Conservation (phyloP, 2,329 filamentous ascomycete species). For the Rhynchosporium secalis region DNA sequence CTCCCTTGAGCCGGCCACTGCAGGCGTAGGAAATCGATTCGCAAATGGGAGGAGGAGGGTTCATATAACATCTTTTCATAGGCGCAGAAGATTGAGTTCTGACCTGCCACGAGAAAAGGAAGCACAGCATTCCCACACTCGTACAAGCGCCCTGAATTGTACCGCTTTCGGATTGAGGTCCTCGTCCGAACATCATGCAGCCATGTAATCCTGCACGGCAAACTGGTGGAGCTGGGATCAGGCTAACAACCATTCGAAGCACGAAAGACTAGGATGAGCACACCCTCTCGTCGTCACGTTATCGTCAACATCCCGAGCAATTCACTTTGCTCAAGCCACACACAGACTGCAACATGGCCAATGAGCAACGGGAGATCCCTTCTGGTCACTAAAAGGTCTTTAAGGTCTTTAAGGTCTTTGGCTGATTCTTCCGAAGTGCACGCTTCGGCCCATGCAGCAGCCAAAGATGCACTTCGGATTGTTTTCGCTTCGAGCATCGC, state of each 20-base stretch:
- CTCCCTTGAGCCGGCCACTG: not conserved
- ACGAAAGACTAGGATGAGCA: constrained; percentile 25
- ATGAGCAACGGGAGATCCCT: constrained; percentile 33
- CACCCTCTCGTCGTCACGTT: constrained; percentile 38
- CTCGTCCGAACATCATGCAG: constrained; percentile 8
- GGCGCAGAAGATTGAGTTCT: constrained; percentile 32
- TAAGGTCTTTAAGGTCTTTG: too few relatives aligned
- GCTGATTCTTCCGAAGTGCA: constrained; percentile 13
- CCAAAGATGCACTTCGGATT: constrained; percentile 6
- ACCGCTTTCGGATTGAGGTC: not conserved
- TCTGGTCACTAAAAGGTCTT: constrained; percentile 25
- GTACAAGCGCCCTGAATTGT: not conserved
- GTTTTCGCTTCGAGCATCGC: not conserved
- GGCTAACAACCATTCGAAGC: not conserved
- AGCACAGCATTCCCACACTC: not conserved
- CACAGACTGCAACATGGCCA: constrained; percentile 24
- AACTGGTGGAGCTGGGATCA: constrained; percentile 5
- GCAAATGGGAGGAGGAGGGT: constrained; percentile 28
- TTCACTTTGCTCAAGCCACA: constrained; percentile 21
- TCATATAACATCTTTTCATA: constrained; percentile 26
- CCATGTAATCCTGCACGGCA: not conserved
- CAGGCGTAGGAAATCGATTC: not conserved
- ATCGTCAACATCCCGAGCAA: constrained; percentile 29
- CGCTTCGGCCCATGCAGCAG: constrained; percentile 6
- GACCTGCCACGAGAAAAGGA: constrained; percentile 25